phyloP scores from a whole-genome alignment of 257 asterid species.

The Gentiana macrophylla region DNA sequence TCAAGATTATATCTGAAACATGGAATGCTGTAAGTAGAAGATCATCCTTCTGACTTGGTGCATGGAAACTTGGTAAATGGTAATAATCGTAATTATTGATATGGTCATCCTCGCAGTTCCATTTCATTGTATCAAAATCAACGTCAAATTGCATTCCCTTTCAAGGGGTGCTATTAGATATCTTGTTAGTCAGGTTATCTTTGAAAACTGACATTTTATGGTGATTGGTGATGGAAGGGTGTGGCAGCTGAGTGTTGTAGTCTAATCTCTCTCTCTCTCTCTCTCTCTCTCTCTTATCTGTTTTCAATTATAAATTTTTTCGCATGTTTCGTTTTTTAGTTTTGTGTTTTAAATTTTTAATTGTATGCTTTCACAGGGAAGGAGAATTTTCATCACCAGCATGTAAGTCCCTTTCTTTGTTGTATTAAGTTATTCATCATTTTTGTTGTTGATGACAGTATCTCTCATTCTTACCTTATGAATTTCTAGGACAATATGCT shows the following conservation, averaged over 20 bases:
- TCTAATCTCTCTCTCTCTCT: neutral
- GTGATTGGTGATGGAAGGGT: too few relatives aligned
- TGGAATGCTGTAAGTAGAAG: too few relatives aligned
- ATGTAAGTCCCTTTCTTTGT: slow-evolving; percentile 39
- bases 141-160: too few relatives aligned
- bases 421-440: neutral
- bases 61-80: too few relatives aligned
- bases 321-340: slow-evolving; percentile 12
- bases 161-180: too few relatives aligned
- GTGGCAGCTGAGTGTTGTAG: neutral
- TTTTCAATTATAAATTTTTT: slow-evolving; percentile 8
- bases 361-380: slow-evolving; percentile 42
- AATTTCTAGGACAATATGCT: slow-evolving; percentile 4
- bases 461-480: neutral
- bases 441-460: neutral
- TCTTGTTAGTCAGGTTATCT: too few relatives aligned
- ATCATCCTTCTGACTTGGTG: too few relatives aligned
- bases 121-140: too few relatives aligned
- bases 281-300: neutral
- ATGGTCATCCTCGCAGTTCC: too few relatives aligned
- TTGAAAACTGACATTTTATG: too few relatives aligned
- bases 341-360: slow-evolving; percentile 3
- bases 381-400: slow-evolving; percentile 66
- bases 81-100: too few relatives aligned
- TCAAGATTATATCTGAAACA: too few relatives aligned